phyloP scores from a whole-genome alignment of 768 basidiomycete genomes.

The Tulasnella sp. region DNA sequence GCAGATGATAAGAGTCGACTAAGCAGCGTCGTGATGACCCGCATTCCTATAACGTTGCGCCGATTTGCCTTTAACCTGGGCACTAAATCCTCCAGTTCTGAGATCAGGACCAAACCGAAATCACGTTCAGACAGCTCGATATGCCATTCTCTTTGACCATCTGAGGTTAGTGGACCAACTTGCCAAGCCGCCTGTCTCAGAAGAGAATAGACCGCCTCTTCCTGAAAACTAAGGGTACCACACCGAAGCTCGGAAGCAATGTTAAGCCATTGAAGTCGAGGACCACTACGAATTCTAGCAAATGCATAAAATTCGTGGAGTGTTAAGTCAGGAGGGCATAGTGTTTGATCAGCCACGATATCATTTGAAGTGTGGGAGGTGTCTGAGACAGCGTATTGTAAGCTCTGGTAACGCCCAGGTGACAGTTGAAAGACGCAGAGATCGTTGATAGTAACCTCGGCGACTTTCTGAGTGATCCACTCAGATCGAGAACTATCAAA shows the following conservation, averaged over 20 bases:
- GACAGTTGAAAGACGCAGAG: constrained; percentile 27
- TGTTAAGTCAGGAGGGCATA: constrained; percentile 31
- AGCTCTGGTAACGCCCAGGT: constrained; percentile 11
- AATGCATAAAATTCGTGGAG: constrained; percentile 38
- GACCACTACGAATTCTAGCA: constrained; percentile 34
- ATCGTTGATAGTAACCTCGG: constrained; percentile 15
- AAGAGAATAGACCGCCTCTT: constrained; percentile 31
- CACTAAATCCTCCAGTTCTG: too few relatives aligned
- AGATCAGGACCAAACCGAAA: too few relatives aligned
- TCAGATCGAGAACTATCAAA: constrained; percentile 21
- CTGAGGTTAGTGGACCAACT: too few relatives aligned
- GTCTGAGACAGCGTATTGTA: constrained; percentile 28
- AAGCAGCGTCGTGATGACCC: not conserved
- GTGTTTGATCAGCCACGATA: constrained; percentile 31
- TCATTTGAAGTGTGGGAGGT: constrained; percentile 31
- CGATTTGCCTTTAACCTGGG: constrained; percentile 7
- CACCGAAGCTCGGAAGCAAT: constrained; percentile 34
- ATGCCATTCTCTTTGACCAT: too few relatives aligned
- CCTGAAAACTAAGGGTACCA: constrained; percentile 29
- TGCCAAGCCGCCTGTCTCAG: constrained; percentile 36
- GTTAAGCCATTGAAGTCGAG: constrained; percentile 38
- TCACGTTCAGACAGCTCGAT: too few relatives aligned
- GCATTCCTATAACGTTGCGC: not conserved
- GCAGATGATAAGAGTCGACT: not conserved
- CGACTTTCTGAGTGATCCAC: constrained; percentile 19